These are phyloP conservation scores for Alternaria brassicae DNA, from an alignment of 2,329 filamentous ascomycete species.

Conservation along the genomic window DNA sequence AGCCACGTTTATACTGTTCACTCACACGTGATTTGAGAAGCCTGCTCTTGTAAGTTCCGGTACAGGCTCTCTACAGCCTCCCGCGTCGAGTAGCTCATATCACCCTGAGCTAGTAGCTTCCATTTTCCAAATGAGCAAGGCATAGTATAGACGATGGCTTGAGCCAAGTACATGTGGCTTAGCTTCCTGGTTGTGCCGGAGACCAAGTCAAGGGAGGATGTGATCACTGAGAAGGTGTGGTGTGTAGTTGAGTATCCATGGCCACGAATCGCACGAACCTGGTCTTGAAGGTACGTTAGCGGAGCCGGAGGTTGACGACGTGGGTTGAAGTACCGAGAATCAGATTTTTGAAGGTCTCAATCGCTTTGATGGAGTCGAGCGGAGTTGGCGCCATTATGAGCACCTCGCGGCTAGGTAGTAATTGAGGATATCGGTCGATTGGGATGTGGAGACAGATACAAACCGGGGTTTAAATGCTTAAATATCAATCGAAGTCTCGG, in stretches of 20 bases:
- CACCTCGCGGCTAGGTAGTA: too few relatives aligned
- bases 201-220: too few relatives aligned
- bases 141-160: neutral
- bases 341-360: too few relatives aligned
- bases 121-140: neutral
- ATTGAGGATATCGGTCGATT: too few relatives aligned
- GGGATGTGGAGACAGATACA: too few relatives aligned
- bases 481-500: too few relatives aligned
- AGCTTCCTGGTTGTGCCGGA: too few relatives aligned
- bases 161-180: too few relatives aligned
- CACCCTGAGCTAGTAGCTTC: neutral
- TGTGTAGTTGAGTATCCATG: neutral
- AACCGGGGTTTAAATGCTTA: too few relatives aligned
- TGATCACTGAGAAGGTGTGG: neutral
- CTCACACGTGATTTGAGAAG: neutral
- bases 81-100: fast-evolving
- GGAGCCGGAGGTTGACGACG: fast-evolving
- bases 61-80: neutral
- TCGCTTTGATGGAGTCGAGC: too few relatives aligned
- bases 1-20: neutral
- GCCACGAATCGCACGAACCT: neutral
- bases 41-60: neutral
- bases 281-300: neutral
- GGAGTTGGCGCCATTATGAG: too few relatives aligned
- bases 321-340: neutral